Percentiles rank a stretch among this genome's conserved stretches.
These are phyloP conservation scores for Viola pubescens DNA, from an alignment of 441 rosid genomes.

Conservation along the genomic window DNA sequence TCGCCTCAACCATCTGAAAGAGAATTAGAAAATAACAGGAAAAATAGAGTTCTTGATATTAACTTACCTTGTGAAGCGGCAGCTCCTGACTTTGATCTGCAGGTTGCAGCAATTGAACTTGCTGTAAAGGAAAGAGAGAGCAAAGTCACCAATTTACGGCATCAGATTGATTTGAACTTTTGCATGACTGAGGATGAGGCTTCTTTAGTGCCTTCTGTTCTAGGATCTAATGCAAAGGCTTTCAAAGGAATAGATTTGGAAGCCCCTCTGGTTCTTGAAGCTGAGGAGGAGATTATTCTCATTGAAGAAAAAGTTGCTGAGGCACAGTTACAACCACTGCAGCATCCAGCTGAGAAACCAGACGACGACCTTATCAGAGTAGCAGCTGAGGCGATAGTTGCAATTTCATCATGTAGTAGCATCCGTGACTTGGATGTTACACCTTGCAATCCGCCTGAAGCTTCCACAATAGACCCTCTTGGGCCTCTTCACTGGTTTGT, in stretches of 20 bases:
- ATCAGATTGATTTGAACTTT: slow-evolving; percentile 67
- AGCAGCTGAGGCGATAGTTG: slow-evolving; percentile 79
- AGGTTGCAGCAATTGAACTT: slow-evolving; percentile 24
- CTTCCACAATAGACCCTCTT: slow-evolving; percentile 34
- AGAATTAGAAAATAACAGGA: slow-evolving; percentile 35
- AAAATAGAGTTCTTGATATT: slow-evolving; percentile 49
- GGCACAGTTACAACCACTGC: slow-evolving; percentile 21
- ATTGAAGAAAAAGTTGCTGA: slow-evolving; percentile 32
- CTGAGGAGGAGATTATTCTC: slow-evolving; percentile 35
- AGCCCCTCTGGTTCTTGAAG: slow-evolving; percentile 49
- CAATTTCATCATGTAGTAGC: slow-evolving; percentile 41
- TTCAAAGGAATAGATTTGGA: slow-evolving; percentile 63
- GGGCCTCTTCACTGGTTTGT: slow-evolving; percentile 66
- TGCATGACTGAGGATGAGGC: slow-evolving; percentile 62
- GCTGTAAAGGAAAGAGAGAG: slow-evolving; percentile 30
- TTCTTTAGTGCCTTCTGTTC: slow-evolving; percentile 30
- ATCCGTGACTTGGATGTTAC: slow-evolving; percentile 24
- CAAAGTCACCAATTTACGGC: slow-evolving; percentile 29
- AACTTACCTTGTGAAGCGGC: slow-evolving; percentile 69
- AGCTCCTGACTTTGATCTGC: slow-evolving; percentile 31
- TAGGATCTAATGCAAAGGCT: slow-evolving; percentile 27
- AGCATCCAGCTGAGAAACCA: slow-evolving; percentile 24
- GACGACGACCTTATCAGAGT: slow-evolving; percentile 34
- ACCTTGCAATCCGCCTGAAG: slow-evolving; percentile 32
- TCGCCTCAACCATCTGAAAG: slow-evolving; percentile 29